A percentile compares a stretch with the other conserved stretches of the same genome.
Conservation (phyloP, 1,284 basidiomycete genomes). For the Inonotus obliquus region DNA sequence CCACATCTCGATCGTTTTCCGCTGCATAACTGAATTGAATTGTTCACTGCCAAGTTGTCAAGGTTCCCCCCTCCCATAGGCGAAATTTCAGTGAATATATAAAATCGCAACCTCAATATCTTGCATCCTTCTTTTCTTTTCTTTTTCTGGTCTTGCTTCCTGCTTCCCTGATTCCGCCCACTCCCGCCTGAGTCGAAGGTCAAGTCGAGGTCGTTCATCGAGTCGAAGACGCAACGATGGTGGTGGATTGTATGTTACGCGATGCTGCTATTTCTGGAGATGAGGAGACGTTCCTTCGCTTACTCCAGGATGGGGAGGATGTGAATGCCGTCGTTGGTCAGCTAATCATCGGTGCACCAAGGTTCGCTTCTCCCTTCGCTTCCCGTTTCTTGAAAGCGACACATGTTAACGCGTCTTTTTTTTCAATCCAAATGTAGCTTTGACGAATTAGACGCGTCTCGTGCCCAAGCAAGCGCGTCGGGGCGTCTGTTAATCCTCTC, state of each 20-base stretch:
- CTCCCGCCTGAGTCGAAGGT: no score
- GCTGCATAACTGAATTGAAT: background rate
- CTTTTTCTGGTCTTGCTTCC: background rate
- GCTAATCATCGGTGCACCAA: slow-evolving; percentile 57
- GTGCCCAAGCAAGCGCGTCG: slow-evolving; percentile 42
- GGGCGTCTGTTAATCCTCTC: slow-evolving; percentile 50
- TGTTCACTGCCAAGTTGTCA: background rate
- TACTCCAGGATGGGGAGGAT: slow-evolving; percentile 57
- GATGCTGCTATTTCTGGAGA: slow-evolving; percentile 54
- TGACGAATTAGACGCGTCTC: slow-evolving; percentile 61
- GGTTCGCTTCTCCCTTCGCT: slow-evolving; percentile 37
- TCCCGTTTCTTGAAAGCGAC: background rate
- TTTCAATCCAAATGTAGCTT: slow-evolving; percentile 40
- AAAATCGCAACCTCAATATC: background rate
- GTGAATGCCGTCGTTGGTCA: slow-evolving; percentile 62
- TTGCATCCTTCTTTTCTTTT: background rate
- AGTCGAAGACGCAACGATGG: background rate
- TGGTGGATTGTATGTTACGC: slow-evolving; percentile 34
- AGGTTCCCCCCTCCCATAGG: background rate
- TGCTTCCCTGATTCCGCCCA: no score
- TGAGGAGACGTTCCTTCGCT: slow-evolving; percentile 44
- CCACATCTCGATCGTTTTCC: no score
- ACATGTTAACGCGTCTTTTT: background rate
- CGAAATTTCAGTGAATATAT: background rate
- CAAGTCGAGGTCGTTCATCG: no score